phyloP scores from a whole-genome alignment of 1,139 yeast species.

The Cylindricascospora bacillispora region DNA sequence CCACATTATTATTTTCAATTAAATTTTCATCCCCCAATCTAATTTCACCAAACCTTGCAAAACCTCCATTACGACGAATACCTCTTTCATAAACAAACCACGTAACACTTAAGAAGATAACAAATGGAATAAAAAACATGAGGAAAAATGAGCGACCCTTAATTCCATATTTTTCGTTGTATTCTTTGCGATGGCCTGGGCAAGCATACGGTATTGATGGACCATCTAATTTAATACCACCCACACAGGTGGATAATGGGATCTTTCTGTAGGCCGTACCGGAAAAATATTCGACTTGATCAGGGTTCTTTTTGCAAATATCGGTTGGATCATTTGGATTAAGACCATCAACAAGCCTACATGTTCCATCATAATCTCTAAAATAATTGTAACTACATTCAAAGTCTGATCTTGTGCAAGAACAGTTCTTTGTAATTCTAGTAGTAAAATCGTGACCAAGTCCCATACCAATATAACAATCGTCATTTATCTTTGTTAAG shows the following conservation, averaged over 20 bases:
- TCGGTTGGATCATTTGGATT: constrained; percentile 53
- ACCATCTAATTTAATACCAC: constrained; percentile 57
- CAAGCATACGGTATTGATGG: constrained; percentile 51
- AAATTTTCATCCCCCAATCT: constrained; percentile 64
- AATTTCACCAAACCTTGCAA: constrained; percentile 73
- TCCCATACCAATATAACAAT: constrained; percentile 66
- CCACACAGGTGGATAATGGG: constrained; percentile 62
- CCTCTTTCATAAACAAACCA: constrained; percentile 78
- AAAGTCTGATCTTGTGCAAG: constrained; percentile 77
- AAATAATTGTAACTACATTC: constrained; percentile 88
- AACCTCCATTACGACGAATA: constrained; percentile 67
- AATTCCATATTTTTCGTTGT: constrained; percentile 43
- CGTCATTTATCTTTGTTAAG: constrained; percentile 54
- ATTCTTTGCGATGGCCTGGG: constrained; percentile 75
- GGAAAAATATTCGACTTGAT: constrained; percentile 53
- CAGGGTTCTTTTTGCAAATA: constrained; percentile 45
- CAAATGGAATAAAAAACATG: constrained; percentile 35
- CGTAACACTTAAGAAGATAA: constrained; percentile 42
- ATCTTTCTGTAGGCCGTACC: constrained; percentile 74
- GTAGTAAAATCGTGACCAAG: constrained; percentile 53
- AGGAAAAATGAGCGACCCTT: constrained; percentile 20
- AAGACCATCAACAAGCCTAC: constrained; percentile 66
- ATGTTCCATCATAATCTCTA: constrained; percentile 67
- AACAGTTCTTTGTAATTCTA: constrained; percentile 51
- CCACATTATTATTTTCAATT: constrained; percentile 55